Base-by-base conservation (phyloP, 345 rosid species). In the Camelina hispida region DNA sequence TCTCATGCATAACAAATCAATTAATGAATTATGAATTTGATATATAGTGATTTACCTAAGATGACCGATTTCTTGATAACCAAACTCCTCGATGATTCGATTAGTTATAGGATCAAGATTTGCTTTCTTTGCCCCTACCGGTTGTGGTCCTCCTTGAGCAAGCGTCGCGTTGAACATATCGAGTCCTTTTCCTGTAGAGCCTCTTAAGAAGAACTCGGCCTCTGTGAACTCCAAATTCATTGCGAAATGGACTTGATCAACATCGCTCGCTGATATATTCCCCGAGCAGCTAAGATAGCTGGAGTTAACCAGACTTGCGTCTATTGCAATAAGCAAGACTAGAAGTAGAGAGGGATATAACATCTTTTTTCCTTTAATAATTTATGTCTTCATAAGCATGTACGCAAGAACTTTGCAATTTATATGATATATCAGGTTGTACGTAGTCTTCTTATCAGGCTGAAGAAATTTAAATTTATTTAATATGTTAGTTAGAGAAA, bases 31-130 rank as follows among this genome's bases (percentile, higher is more conserved):
- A 23, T 15, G 48, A 37, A 6, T 35, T 16, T 54, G 35, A 68
- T n/a, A n/a, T n/a, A n/a, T 28, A 15, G 25, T 32, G 37, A 25
- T 25, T 28, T 43, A 87, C 97, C 93, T 84, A 17, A 90, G 66
- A 62, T 92, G 94, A 10, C 94, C 96, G 7, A 92, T 52, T 84
- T 92, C 96, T 56, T 87, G 83, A 52, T 83, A 88, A 69, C 68
- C 89, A 47, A 93, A 88, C 54, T 93, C 93, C 57, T 84, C 84
- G 1, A 93, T 82, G 28, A 86, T 81, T 3, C 52, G 77, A 14
- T 16, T 56, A 18, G 81, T 79, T 6, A 76, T 6, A 9, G 78
- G 82, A 48, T 87, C 86, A 22, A 93, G 94, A 28, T 85, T 78
- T 22, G 92, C 96, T 78, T 65, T 84, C 62, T 12, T 62, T 22